Conservation (phyloP, 495 filamentous ascomycete species). For the Collariella sp. region DNA sequence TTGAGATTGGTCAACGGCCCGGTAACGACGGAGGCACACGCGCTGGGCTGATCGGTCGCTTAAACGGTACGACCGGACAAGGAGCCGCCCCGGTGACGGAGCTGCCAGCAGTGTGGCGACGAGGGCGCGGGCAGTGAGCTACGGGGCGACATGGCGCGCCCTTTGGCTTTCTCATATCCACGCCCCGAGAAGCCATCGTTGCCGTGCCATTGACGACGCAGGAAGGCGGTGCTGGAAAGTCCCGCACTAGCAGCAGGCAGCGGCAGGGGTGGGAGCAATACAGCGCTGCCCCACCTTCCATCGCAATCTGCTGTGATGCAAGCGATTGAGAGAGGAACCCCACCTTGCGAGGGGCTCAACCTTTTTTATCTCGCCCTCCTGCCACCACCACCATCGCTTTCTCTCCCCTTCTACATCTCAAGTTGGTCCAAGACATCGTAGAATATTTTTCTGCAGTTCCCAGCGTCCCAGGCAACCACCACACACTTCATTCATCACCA, state of each 20-base stretch:
- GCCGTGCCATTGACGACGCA: background rate
- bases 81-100: slow-evolving; percentile 12
- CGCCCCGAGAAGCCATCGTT: background rate
- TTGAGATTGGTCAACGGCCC: background rate
- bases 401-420: slow-evolving; percentile 12
- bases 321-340: slow-evolving; percentile 20
- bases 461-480: background rate
- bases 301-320: slow-evolving; percentile 23
- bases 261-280: slow-evolving; percentile 1
- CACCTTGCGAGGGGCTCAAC: slow-evolving; percentile 22
- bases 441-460: background rate
- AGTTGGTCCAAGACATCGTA: background rate
- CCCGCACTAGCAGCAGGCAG: slow-evolving; percentile 17
- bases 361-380: slow-evolving; percentile 31
- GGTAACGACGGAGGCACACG: background rate
- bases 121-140: background rate
- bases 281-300: slow-evolving; percentile 12
- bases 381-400: slow-evolving; percentile 19
- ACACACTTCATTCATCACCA: background rate
- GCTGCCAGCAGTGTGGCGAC: slow-evolving; percentile 3
- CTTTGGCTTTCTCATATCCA: background rate
- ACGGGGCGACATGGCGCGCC: background rate
- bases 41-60: background rate
- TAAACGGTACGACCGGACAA: background rate
- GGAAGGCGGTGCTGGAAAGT: slow-evolving; percentile 11